Percentiles rank a stretch among this genome's conserved stretches.
These are phyloP conservation scores for Fusarium praegraminearum DNA, from an alignment of 2,329 filamentous ascomycete genomes.

Conservation along the genomic window DNA sequence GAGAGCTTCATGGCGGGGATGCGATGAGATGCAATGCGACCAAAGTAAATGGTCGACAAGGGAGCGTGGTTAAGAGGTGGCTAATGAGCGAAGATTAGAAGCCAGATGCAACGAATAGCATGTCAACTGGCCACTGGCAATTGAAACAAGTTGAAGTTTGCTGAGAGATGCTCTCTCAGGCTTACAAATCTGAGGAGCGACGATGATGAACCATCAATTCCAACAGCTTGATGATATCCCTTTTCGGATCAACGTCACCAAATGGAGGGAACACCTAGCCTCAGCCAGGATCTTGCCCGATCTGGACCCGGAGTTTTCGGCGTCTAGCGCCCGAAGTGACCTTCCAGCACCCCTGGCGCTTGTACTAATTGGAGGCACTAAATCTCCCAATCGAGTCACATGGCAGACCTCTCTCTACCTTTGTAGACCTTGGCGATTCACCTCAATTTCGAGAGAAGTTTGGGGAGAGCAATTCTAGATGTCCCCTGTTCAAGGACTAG, in stretches of 20 bases:
- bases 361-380: conserved; percentile 39
- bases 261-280: conserved; percentile 35
- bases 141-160: conserved; percentile 25
- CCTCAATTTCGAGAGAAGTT: not conserved
- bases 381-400: conserved; percentile 32
- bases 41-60: conserved; percentile 19
- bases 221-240: conserved; percentile 25
- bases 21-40: conserved; percentile 5
- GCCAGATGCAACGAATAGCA: conserved; percentile 30
- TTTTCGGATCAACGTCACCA: conserved; percentile 38
- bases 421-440: not conserved
- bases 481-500: conserved; percentile 16
- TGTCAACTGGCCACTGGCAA: conserved; percentile 25
- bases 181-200: conserved; percentile 43
- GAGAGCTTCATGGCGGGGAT: conserved; percentile 63
- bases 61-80: conserved; percentile 7
- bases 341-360: conserved; percentile 37
- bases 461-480: conserved; percentile 17
- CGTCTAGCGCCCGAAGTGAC: conserved; percentile 25
- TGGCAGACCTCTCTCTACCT: not conserved
- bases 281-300: conserved; percentile 12
- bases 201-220: conserved; percentile 35
- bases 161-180: conserved; percentile 34
- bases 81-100: conserved; percentile 26
- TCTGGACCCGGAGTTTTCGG: conserved; percentile 40